Base-by-base conservation (phyloP, 345 rosid species). In the Theobroma cacao region DNA sequence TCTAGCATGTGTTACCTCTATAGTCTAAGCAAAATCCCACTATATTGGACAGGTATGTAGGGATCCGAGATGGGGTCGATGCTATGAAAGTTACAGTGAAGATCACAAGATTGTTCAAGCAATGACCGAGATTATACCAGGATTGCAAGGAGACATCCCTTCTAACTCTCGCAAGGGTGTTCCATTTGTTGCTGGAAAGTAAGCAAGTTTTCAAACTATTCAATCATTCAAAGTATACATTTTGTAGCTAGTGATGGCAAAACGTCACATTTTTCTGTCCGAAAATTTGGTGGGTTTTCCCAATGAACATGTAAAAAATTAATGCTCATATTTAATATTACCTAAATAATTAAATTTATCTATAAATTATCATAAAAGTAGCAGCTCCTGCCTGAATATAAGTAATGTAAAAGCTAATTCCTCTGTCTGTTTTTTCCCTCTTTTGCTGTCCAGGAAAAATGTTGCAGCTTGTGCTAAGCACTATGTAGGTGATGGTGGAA, bases 401-500 rank as follows among this genome's bases (percentile, higher is more conserved):
- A 43, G 47, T 43, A 43, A 5, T 43, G 3, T 13, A 12, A 12
- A 45, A 45, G 17, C 53, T 48, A 48, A 48, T 48, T 48, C 53
- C 53, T 3, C 1, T 3, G 59, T 17, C 38, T 20, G n/a, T n/a
- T 65, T 38, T 65, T 30, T 45, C 18, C 22, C 7, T 20, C 30
- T 7, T 74, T 41, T 41, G 53, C 22, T 28, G 26, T 75, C 26
- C 58, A 68, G 73, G 73, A 71, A 31, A 15, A 28, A 71, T 26
- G 61, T 71, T 5, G 75, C 75, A 18, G 78, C 72, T 15, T 76
- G 36, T 50, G 63, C 79, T 2, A 89, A 89, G 87, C 92, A 89
- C 75, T 89, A 72, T 17, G 84, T 89, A 24, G 92, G 91, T 15
- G 92, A 89, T 75, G 92, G 91, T 22, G 92, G 92, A 70, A 89